Evolutionary conservation across 345 rosid genomes (phyloP), one percentile per base, ranked within the genome.

Genomic region (Sapria himalayana): DNA sequence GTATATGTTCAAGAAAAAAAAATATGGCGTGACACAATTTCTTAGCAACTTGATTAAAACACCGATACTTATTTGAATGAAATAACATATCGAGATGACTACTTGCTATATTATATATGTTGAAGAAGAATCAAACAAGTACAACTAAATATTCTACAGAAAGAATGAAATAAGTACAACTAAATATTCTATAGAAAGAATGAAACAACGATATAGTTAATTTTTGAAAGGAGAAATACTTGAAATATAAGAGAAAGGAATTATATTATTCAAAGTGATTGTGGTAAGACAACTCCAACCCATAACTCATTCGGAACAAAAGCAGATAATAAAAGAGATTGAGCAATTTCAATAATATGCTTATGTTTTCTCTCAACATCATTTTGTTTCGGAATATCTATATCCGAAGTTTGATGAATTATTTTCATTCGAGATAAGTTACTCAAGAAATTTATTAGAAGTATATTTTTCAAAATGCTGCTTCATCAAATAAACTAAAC

Each of bases 251-350:
- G 14, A 13, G 12, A 7, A 6, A 5, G 15, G 45, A 31, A 44
- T 29, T 19, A 9, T 44, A 29, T 44, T 29, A 19, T 29, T 32
- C 25, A 29, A 13, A 21, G 2, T 3, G 14, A 19, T 22, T n/a
- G 5, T 6, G 14, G 38, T 32, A 32, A 45, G 19, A 19, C 8
- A 4, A 0, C 39, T 32, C 21, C 39, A 4, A 18, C 27, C 38
- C 25, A 29, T 19, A 45, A 45, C 5, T 5, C 38, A 19, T 19
- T 44, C 18, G 38, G 37, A 44, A 44, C 48, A 19, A 7, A 4
- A 1, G 16, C 15, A 9, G 14, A 15, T 14, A 41, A 25, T 9
- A 24, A 41, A 5, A 41, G 12, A 24, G 33, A 24, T 15, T 2
- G 13, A 13, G 33, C 21, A 41, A 13, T 40, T 13, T 22, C 29